Evolutionary conservation across 2,329 filamentous ascomycete genomes (phyloP), one percentile per base, ranked within the genome.

Genomic region (Xylogone sp.): DNA sequence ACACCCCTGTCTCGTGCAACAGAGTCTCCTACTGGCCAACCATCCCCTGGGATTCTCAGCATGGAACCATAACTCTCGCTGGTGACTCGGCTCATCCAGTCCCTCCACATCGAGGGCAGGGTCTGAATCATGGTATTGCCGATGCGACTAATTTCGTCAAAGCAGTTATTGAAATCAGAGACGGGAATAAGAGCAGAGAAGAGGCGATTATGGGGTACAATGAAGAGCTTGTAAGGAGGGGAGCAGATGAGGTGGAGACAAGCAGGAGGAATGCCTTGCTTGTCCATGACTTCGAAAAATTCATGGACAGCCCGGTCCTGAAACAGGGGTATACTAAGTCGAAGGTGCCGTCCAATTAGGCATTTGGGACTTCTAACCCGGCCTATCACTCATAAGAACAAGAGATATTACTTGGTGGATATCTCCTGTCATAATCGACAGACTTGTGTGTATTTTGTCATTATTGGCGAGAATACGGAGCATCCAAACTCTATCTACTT

Each of bases 61-160:
- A 62, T 29, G 75, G 75, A 3, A 65, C 67, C 1, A 71, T 75
- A 3, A 75, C 75, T 1, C 62, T 81, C 1, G 66, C 73, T 3
- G 77, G 78, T 2, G 78, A 81, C 56, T 73, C 76, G 1, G 77
- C 77, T 0, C 77, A 81, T 59, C 73, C 77, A n/a, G 81, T 81
- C 76, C 77, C 76, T 16, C 48, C 47, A 22, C 50, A 47, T 21
- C 45, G 45, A 8, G 45, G 45, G 4, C 45, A 47, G 22, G 45
- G 45, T 16, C 27, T 47, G 2, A 47, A 47, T 20, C 45, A 47
- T 31, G 34, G 34, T 5, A 39, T 39, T 18, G 34, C 34, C 5
- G 34, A 39, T 16, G 34, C 34, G 80, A 81, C 76, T 77, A 75
- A 27, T 42, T 45, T 39, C 50, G 16, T 34, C 45, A 31, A 18